Conservation (phyloP, 257 asterid genomes). For the Ilex asprella region DNA sequence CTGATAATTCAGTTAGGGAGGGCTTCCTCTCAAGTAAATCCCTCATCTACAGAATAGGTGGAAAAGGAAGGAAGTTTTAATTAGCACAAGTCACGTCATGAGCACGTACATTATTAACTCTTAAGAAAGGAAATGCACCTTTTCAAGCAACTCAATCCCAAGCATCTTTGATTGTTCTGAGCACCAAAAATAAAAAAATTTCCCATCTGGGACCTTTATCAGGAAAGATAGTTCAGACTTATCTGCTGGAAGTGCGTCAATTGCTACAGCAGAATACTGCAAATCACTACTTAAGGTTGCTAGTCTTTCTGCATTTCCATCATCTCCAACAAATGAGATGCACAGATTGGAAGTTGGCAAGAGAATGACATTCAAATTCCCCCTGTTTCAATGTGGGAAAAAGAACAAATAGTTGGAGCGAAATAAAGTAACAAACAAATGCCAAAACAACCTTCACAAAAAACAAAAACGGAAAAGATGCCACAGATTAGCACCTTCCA, state of each 20-base stretch:
- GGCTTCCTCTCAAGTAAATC: conserved; percentile 74
- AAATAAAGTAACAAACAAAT: background rate
- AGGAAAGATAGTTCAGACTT: conserved; percentile 78
- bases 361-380: conserved; percentile 73
- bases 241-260: conserved; percentile 62
- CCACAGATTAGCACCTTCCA: background rate
- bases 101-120: background rate
- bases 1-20: conserved; percentile 71
- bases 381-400: conserved; percentile 4
- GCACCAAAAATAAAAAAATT: conserved; percentile 59
- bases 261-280: conserved; percentile 35
- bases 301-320: conserved; percentile 66
- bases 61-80: conserved; percentile 6
- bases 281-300: conserved; percentile 40
- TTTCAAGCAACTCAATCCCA: conserved; percentile 66
- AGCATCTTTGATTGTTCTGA: conserved; percentile 73
- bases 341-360: conserved; percentile 85
- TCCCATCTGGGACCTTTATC: conserved; percentile 34
- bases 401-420: background rate
- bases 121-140: conserved; percentile 32
- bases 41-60: conserved; percentile 48
- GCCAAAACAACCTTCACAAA: background rate
- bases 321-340: conserved; percentile 76
- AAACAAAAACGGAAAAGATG: background rate
- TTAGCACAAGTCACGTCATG: conserved; percentile 1